Percentiles rank a stretch among this genome's conserved stretches.
phyloP scores from a whole-genome alignment of 2,329 filamentous ascomycete species.

The Trichoderma breve region DNA sequence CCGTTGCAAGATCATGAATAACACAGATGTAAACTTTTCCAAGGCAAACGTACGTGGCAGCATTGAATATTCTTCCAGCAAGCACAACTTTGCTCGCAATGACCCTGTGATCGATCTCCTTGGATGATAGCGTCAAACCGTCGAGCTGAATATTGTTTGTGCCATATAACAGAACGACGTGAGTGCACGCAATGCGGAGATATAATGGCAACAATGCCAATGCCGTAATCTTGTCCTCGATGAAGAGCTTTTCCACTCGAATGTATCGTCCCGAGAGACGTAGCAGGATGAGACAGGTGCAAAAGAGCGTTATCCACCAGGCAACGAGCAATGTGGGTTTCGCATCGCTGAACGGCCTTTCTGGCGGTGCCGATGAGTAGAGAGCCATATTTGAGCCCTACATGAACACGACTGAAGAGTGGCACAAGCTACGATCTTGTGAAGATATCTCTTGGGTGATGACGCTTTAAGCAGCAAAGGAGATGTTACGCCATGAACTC shows the following conservation, averaged over 20 bases:
- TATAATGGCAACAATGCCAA: conserved; percentile 1
- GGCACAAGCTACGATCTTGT: not conserved
- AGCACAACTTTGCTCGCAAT: conserved; percentile 2
- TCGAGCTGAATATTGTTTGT: not conserved
- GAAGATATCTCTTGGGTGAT: not conserved
- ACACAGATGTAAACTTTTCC: not conserved
- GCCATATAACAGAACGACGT: not conserved
- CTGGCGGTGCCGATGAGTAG: conserved; percentile 6
- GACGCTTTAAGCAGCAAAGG: not conserved
- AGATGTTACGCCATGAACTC: not conserved
- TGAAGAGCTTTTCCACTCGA: conserved; percentile 5
- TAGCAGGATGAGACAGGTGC: conserved; percentile 1
- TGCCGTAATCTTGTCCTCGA: conserved; percentile 7
- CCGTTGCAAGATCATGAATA: not conserved
- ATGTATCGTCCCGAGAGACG: conserved; percentile 5
- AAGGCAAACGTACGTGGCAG: not conserved
- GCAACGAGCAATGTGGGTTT: conserved; percentile 10
- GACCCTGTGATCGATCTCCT: not conserved
- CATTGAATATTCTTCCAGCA: not conserved
- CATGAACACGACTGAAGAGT: not conserved
- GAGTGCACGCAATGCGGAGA: not conserved
- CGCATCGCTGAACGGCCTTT: conserved; percentile 5
- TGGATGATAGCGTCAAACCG: not conserved
- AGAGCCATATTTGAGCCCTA: not conserved
- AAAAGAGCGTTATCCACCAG: conserved; percentile 11